phyloP scores from a whole-genome alignment of 2,329 filamentous ascomycete species.

The Epichloe aotearoae region DNA sequence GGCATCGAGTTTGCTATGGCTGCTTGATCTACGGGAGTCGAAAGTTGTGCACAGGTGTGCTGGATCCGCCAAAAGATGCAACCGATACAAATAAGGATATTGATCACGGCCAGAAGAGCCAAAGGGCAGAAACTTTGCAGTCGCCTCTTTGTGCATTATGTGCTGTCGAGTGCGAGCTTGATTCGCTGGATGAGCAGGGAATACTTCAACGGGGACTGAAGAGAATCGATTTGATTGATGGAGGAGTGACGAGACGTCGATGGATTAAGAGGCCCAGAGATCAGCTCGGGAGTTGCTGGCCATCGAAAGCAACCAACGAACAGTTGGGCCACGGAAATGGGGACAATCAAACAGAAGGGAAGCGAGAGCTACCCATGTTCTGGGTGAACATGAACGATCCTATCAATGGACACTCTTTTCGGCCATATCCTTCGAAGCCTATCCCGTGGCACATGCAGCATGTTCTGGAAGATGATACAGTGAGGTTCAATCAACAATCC shows the following conservation, averaged over 20 bases:
- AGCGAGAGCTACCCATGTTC: conserved; percentile 20
- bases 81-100: conserved; percentile 7
- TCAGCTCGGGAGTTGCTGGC: background rate
- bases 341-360: conserved; percentile 7
- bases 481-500: background rate
- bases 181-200: conserved; percentile 16
- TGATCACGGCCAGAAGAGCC: conserved; percentile 3
- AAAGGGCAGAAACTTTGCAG: conserved; percentile 28
- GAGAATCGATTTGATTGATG: conserved; percentile 30
- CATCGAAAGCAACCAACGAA: background rate
- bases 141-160: conserved; percentile 39
- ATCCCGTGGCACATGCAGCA: conserved; percentile 34
- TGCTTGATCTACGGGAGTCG: conserved; percentile 38
- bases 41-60: conserved; percentile 22
- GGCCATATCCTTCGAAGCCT: conserved; percentile 35
- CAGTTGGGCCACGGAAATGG: conserved; percentile 4
- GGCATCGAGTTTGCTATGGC: conserved; percentile 43
- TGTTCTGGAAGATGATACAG: background rate
- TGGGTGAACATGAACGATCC: conserved; percentile 40
- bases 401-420: conserved; percentile 31
- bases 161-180: conserved; percentile 25
- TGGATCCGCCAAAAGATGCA: conserved; percentile 21
- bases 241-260: conserved; percentile 30
- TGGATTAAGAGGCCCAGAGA: conserved; percentile 21
- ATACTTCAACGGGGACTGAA: conserved; percentile 29